Conservation (phyloP, 768 basidiomycete species). For the Botryobasidium botryosum region DNA sequence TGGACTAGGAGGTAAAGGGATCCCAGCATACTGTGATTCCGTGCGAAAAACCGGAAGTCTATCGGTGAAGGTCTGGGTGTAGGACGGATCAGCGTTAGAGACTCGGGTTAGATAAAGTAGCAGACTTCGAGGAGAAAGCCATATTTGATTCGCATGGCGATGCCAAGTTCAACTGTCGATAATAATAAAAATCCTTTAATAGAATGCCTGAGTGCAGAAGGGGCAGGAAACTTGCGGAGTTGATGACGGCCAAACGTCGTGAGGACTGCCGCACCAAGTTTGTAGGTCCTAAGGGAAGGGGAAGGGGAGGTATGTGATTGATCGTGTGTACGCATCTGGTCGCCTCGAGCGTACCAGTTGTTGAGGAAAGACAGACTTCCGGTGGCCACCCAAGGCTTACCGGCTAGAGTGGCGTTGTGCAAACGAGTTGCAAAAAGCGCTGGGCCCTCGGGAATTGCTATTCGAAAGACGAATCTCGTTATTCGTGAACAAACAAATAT, state of each 20-base stretch:
- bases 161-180: conserved; percentile 20
- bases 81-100: background rate
- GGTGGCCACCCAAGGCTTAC: conserved; percentile 9
- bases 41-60: conserved; percentile 25
- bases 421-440: background rate
- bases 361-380: conserved; percentile 23
- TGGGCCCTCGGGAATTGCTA: background rate
- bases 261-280: conserved; percentile 64
- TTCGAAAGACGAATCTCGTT: background rate
- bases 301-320: conserved; percentile 5
- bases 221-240: conserved; percentile 14
- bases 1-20: background rate
- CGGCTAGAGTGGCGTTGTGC: background rate
- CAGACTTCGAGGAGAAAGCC: conserved; percentile 50
- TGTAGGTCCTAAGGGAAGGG: conserved; percentile 47
- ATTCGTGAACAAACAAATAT: background rate
- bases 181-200: no score
- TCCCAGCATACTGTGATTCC: conserved; percentile 16
- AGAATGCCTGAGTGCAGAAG: background rate
- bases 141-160: conserved; percentile 35
- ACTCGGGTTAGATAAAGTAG: background rate
- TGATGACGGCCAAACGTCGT: conserved; percentile 21
- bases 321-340: no score
- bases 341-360: conserved; percentile 15
- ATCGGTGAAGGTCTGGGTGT: conserved; percentile 18